Percentiles rank a stretch among this genome's conserved stretches.
Evolutionary conservation across 2,329 filamentous ascomycete species (phyloP).

Genomic region (Ophiocordyceps camponoti-leonardi): DNA sequence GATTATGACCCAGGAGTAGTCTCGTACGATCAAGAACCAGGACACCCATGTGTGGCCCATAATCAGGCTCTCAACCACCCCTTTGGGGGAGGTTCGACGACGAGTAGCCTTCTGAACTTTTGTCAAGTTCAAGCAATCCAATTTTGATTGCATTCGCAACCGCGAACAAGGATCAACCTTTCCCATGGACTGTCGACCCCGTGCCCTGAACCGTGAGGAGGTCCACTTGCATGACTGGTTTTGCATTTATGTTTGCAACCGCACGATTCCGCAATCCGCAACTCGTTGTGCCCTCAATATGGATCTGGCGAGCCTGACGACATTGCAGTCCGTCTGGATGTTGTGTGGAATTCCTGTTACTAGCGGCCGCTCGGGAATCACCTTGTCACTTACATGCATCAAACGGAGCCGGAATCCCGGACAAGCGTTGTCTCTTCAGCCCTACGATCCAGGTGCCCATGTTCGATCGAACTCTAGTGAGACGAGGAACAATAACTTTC

Average conservation of each 20-base stretch:
- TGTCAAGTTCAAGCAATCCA: slow-evolving; percentile 7
- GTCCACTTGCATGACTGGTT: background rate
- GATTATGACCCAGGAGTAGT: background rate
- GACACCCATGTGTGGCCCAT: background rate
- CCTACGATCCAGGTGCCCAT: background rate
- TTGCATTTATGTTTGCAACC: background rate
- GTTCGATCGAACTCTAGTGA: no score
- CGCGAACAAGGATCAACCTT: slow-evolving; percentile 3
- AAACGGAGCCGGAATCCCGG: background rate
- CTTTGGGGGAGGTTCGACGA: background rate
- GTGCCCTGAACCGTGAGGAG: background rate
- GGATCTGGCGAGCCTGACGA: background rate
- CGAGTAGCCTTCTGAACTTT: slow-evolving; percentile 1
- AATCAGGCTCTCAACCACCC: background rate
- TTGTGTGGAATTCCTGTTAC: background rate
- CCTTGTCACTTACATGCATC: background rate
- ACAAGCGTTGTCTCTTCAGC: background rate
- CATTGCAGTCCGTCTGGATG: background rate
- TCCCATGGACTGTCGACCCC: background rate
- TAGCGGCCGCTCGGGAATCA: no score
- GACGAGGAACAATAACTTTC: background rate
- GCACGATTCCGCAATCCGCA: background rate
- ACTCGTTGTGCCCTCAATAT: background rate
- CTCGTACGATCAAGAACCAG: background rate
- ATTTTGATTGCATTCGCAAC: slow-evolving; percentile 8